These are phyloP conservation scores for Lasiosphaeria hispida DNA, from an alignment of 495 filamentous ascomycete genomes.

Conservation along the genomic window DNA sequence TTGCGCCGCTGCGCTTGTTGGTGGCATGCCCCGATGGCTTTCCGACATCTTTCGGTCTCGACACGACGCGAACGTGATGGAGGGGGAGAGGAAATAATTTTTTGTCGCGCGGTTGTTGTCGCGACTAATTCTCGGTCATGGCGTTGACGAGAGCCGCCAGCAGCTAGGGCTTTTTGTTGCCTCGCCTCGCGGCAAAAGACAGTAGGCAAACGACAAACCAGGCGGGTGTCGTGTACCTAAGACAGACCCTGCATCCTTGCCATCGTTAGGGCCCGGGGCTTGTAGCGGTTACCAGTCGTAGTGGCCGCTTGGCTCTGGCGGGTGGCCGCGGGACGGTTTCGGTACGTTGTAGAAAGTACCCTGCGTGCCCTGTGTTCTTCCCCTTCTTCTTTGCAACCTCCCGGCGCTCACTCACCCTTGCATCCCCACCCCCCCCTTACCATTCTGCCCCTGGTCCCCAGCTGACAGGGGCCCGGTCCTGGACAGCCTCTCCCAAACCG, in stretches of 20 bases:
- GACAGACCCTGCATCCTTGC: conserved; percentile 12
- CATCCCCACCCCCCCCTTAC: conserved; percentile 17
- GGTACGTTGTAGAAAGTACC: conserved; percentile 11
- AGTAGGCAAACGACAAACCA: conserved; percentile 3
- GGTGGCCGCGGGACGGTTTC: too few relatives aligned
- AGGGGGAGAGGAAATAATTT: not conserved
- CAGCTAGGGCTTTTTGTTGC: conserved; percentile 1
- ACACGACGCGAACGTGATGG: not conserved
- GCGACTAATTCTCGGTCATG: not conserved
- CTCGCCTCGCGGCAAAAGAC: conserved; percentile 13
- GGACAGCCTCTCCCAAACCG: conserved; percentile 22
- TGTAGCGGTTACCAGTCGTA: conserved; percentile 2
- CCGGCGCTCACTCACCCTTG: conserved; percentile 13
- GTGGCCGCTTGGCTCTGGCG: too few relatives aligned
- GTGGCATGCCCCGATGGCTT: too few relatives aligned
- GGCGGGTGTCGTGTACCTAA: conserved; percentile 14
- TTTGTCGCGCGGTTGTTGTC: conserved; percentile 20
- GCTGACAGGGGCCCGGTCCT: conserved; percentile 25
- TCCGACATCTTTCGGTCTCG: too few relatives aligned
- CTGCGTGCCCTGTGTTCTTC: not conserved
- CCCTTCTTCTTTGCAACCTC: not conserved
- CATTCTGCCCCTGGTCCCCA: conserved; percentile 12
- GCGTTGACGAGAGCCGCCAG: conserved; percentile 10
- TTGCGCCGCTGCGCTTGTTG: too few relatives aligned
- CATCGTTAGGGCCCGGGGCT: conserved; percentile 6